phyloP scores from a whole-genome alignment of 768 basidiomycete genomes.

The Macrolepiota albuminosa region DNA sequence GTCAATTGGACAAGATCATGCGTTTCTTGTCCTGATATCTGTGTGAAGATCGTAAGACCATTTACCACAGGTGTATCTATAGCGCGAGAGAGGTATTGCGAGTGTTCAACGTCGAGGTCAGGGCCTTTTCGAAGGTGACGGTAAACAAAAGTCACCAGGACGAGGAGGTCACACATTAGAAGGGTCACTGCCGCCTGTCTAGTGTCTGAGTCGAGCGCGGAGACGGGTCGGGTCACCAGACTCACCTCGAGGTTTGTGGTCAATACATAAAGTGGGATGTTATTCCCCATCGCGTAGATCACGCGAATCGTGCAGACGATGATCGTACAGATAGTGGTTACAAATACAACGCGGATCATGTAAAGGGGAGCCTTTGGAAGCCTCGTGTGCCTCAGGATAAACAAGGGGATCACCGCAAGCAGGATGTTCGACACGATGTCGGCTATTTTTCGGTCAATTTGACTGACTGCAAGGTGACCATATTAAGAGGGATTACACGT shows the following conservation, averaged over 20 bases:
- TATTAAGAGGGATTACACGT: neutral
- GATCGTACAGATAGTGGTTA: constrained; percentile 12
- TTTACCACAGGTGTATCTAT: neutral
- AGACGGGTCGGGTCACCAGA: neutral
- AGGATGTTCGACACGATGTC: constrained; percentile 10
- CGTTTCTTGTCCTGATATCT: neutral
- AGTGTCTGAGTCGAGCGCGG: neutral
- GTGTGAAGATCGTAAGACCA: neutral
- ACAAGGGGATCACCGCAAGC: constrained; percentile 5
- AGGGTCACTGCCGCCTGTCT: constrained; percentile 15
- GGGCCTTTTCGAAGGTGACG: constrained; percentile 11
- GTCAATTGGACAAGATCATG: neutral
- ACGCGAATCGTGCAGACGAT: constrained; percentile 12
- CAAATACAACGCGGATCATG: constrained; percentile 16
- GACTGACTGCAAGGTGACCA: neutral
- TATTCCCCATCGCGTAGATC: constrained; percentile 2
- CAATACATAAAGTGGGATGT: constrained; percentile 7
- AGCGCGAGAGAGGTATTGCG: constrained; percentile 1
- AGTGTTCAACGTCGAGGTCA: constrained; percentile 10
- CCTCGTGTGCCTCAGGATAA: constrained; percentile 7
- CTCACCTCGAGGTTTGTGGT: constrained; percentile 18
- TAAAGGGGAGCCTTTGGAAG: constrained; percentile 10
- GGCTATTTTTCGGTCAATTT: constrained; percentile 3
- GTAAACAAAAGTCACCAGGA: constrained; percentile 16
- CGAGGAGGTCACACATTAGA: constrained; percentile 15